Base-by-base conservation (phyloP, 345 rosid genomes). In the Arabis alpina region DNA sequence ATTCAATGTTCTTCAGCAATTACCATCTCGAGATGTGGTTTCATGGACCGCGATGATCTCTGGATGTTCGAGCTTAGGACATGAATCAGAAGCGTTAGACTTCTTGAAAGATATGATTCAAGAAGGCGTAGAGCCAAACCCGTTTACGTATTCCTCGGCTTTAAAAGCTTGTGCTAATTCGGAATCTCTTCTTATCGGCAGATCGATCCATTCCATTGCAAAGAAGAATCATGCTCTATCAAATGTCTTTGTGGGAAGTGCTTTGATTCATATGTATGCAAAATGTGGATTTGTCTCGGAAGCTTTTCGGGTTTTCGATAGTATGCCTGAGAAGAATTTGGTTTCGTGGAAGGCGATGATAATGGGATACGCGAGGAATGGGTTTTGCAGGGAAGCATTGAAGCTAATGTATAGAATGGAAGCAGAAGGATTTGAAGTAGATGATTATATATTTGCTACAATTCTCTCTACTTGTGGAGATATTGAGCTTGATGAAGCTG, bases 41-140 rank as follows among this genome's bases (percentile, higher is more conserved):
- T 90, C 97, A 5, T 93, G 97, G 98, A 90, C 97, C 3, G 91
- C 98, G 36, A 86, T 90, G 79, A 93, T 93, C 62, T 93, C 96
- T 44, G 92, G 98, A 49, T 85, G 83, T 73, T 82, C 92, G 6
- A 54, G 80, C 76, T 81, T 87, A 12, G 96, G 96, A 30, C 91
- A 86, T 27, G 98, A 86, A 66, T 53, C 80, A 4, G 91, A 90
- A 76, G 97, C 97, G 13, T 77, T 88, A 6, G 80, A 79, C 52
- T 84, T 87, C 79, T 83, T 90, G 78, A 86, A 82, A 74, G 85
- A 89, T 70, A 93, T 93, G 97, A 78, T 90, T 78, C 83, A 85
- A 72, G 98, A 90, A 62, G 96, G 96, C 14, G 88, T 90, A 9
- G 85, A 90, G 69, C 98, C 98, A 9, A 90, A 93, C 71, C 77